Conservation (phyloP, 345 rosid genomes). For the Chamaenerion angustifolium region DNA sequence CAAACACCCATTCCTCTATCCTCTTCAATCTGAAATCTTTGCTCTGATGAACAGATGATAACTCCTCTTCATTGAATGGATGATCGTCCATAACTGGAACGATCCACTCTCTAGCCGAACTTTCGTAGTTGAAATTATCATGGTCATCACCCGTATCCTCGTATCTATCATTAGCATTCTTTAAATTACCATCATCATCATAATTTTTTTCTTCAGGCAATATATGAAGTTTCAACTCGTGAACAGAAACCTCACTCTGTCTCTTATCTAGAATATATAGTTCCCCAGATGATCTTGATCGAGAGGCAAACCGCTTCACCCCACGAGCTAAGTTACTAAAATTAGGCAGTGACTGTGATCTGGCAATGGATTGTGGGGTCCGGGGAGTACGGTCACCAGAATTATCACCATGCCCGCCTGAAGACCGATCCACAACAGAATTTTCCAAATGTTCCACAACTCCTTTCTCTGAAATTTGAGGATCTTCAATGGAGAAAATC, state of each 20-base stretch:
- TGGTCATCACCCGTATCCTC: slow-evolving; percentile 31
- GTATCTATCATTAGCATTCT: slow-evolving; percentile 12
- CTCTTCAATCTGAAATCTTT: slow-evolving; percentile 66
- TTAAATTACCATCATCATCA: slow-evolving; percentile 14
- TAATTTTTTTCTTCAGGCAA: slow-evolving; percentile 15
- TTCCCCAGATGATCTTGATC: slow-evolving; percentile 54
- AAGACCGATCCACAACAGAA: slow-evolving; percentile 20
- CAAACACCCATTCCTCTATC: slow-evolving; percentile 74
- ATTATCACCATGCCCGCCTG: slow-evolving; percentile 28
- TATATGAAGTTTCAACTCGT: slow-evolving; percentile 17
- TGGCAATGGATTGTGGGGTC: slow-evolving; percentile 23
- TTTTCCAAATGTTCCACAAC: slow-evolving; percentile 17
- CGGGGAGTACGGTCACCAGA: slow-evolving; percentile 26
- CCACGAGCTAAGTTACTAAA: slow-evolving; percentile 21
- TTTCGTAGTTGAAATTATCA: slow-evolving; percentile 39
- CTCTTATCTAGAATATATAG: slow-evolving; percentile 23
- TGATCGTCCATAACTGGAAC: slow-evolving; percentile 36
- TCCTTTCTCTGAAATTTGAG: slow-evolving; percentile 32
- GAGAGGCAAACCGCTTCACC: slow-evolving; percentile 18
- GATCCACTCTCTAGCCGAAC: slow-evolving; percentile 56
- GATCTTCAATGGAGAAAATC: slow-evolving; percentile 52
- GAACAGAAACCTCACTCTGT: slow-evolving; percentile 23
- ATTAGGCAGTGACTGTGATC: slow-evolving; percentile 49
- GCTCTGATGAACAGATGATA: slow-evolving; percentile 10
- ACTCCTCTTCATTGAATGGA: slow-evolving; percentile 31